These are phyloP conservation scores for Pseudogymnoascus sp. DNA, from an alignment of 2,329 filamentous ascomycete genomes.

Conservation along the genomic window DNA sequence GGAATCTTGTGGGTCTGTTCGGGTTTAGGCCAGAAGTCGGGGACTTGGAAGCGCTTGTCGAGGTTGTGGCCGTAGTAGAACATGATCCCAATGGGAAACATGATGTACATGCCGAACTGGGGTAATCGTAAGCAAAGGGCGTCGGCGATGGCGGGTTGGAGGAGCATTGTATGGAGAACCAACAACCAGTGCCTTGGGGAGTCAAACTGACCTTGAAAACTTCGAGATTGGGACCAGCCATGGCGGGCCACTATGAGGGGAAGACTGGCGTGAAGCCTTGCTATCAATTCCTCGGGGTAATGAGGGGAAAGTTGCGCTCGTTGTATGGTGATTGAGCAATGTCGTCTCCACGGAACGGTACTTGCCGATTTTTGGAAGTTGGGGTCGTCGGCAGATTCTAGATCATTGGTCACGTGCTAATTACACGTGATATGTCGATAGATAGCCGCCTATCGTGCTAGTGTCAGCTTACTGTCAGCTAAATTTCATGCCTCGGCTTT, in stretches of 20 bases:
- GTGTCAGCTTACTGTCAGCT: neutral
- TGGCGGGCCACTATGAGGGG: constrained; percentile 21
- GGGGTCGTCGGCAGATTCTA: neutral
- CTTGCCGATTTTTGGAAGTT: neutral
- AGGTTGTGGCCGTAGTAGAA: constrained; percentile 99
- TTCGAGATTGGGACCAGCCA: constrained; percentile 86
- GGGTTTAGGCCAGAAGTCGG: constrained; percentile 86
- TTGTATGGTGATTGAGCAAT: neutral
- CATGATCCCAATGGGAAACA: constrained; percentile 99
- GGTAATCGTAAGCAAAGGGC: neutral
- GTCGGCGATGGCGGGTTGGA: constrained; percentile 3
- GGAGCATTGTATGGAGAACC: neutral
- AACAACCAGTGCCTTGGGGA: neutral
- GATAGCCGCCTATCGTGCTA: neutral
- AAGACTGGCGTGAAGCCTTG: neutral
- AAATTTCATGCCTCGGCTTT: constrained; percentile 1
- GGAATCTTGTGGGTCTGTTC: constrained; percentile 71
- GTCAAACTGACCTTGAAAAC: constrained; percentile 69
- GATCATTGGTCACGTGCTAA: neutral
- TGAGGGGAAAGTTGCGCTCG: neutral
- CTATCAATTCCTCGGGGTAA: neutral
- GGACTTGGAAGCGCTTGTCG: constrained; percentile 80
- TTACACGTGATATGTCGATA: neutral
- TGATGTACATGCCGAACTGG: constrained; percentile 96
- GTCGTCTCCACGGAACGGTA: constrained; percentile 1